Evolutionary conservation across 257 asterid genomes (phyloP), one percentile per base, ranked within the genome.

Genomic region (Solanum infundibuliforme): DNA sequence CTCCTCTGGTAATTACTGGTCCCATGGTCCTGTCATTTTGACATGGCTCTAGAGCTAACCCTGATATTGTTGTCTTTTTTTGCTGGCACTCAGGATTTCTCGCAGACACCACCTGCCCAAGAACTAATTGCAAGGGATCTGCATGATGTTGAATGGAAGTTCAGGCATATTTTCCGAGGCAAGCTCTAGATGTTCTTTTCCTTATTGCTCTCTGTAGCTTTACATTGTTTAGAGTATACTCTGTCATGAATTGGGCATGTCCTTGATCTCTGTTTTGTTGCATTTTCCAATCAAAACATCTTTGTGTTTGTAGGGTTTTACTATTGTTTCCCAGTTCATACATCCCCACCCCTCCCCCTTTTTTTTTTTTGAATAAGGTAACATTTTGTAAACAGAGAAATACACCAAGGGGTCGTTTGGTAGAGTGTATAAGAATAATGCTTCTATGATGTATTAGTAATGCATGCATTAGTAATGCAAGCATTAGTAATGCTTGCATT

Each of bases 111-210:
- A 60, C 99, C 99, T 86, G 94, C 95, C 1, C 99, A 97, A 90
- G 99, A 97, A 91, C 98, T 97, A 74, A 94, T 97, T 90, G 98
- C 99, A 20, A 93, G 97, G 93, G 99, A 97, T 91, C 98, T 97
- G 66, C 99, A 97, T 91, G 98, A 95, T 75, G 93, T 90, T 34
- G 99, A 97, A 87, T 97, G 99, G 98, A 97, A 97, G 94, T 97
- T 97, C 88, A 93, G 96, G 92, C 99, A 97, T 92, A 95, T 97
- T 73, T 97, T 97, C 89, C 95, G 99, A 88, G 99, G 99, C 91
- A 91, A 90, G 89, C 89, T 87, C 91, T 66, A 46, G 8, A 27
- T 46, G 66, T 46, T 79, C 16, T 41, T 36, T 66, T 58, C 71
- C 6, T 77, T 88, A 12, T 60, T 6, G 55, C 73, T 85, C 31